Evolutionary conservation across 176 grass and related monocot species (phyloP), one percentile per base, ranked within the genome.

Genomic region (Avena atlantica): DNA sequence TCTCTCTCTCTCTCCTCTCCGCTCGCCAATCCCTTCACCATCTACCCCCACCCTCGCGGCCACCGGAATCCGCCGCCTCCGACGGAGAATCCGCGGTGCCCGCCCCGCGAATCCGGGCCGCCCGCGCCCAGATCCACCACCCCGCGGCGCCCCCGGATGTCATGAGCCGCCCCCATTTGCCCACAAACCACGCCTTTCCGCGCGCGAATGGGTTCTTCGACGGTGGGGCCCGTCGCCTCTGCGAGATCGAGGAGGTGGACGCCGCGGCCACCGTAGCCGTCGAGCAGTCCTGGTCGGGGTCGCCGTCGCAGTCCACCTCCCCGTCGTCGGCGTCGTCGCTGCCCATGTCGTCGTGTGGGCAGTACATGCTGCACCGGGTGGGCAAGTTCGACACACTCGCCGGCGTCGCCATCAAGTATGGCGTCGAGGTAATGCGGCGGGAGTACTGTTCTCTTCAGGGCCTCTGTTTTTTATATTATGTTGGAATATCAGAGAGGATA

Each of bases 391-490:
- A 99, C 87, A 99, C 97, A 40, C 97, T 99, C 63, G 94, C 97
- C 14, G 97, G 97, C 48, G 78, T 99, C 61, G 97, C 97, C 48
- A 99, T 99, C 79, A 96, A 99, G 87, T 99, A 99, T 9, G 97
- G 97, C 42, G 97, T 99, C 40, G 97, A 99, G 97, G 97, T 99
- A 93, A 78, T 79, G 64, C 66, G 86, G 86, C 78, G 58, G 76
- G 79, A 88, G 12, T 78, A 50, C 65, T 68, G 12, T 14, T 40
- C 58, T 40, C 4, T 31, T 48, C 55, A 82, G 79, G 21, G 11
- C 27, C 81, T 63, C 23, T 51, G 15, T 80, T 93, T 83, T 83
- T 80, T 84, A 16, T 82, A 47, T 77, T 4, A 57, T 9, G 13
- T 74, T 55, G 70, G 78, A 85, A 81, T 44, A 56, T 73, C 78